Evolutionary conservation across 192 early-diverging fungal genomes (phyloP).

Genomic region (Umbelopsis sp.): DNA sequence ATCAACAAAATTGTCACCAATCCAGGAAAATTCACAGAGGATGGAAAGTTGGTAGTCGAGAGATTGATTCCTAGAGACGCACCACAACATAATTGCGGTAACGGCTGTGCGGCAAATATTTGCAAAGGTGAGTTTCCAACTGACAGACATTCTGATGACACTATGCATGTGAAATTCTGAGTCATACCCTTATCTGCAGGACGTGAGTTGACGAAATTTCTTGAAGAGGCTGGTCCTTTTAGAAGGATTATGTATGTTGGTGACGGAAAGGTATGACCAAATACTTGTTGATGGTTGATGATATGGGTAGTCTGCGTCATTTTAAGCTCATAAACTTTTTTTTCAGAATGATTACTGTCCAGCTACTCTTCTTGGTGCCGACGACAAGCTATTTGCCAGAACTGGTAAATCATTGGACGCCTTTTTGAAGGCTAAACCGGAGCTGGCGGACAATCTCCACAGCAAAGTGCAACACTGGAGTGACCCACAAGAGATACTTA

Average conservation of each 20-base stretch:
- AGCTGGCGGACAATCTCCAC: constrained; percentile 1
- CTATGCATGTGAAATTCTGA: background rate
- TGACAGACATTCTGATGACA: background rate
- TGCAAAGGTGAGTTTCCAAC: constrained; percentile 54
- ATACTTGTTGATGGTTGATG: no score
- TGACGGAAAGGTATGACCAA: constrained; percentile 27
- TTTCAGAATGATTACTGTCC: constrained; percentile 37
- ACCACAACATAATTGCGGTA: constrained; percentile 51
- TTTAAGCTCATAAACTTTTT: no score
- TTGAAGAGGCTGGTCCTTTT: constrained; percentile 26
- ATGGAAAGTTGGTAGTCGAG: constrained; percentile 45
- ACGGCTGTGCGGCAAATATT: constrained; percentile 59
- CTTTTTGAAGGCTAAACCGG: constrained; percentile 1
- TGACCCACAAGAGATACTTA: background rate
- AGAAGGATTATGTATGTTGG: constrained; percentile 35
- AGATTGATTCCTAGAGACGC: constrained; percentile 42
- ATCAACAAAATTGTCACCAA: constrained; percentile 61
- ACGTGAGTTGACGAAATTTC: constrained; percentile 23
- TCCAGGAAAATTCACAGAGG: constrained; percentile 48
- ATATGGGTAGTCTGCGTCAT: no score
- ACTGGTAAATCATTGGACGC: constrained; percentile 12
- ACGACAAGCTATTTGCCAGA: constrained; percentile 26
- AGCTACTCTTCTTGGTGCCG: constrained; percentile 14
- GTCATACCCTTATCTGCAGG: constrained; percentile 10
- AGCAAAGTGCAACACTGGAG: constrained; percentile 28